Conservation (phyloP, 441 rosid species). For the Brassica hybrid region DNA sequence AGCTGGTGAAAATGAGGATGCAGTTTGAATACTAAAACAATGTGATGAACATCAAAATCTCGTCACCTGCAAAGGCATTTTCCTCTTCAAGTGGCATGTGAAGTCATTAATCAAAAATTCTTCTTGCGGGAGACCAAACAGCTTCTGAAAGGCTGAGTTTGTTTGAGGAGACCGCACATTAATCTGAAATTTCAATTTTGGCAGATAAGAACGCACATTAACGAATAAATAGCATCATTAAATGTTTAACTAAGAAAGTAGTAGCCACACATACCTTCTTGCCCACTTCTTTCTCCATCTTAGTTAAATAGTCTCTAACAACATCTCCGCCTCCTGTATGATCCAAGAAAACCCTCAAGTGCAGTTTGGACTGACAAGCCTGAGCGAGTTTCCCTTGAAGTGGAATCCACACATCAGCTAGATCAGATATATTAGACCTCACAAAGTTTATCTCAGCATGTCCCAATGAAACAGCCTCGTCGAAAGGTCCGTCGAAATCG, state of each 20-base stretch:
- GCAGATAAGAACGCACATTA: slow-evolving; percentile 17
- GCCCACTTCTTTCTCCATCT: slow-evolving; percentile 99
- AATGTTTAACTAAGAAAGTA: slow-evolving; percentile 18
- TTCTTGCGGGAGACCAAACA: slow-evolving; percentile 90
- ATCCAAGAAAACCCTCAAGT: slow-evolving; percentile 85
- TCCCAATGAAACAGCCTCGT: slow-evolving; percentile 87
- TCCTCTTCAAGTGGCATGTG: slow-evolving; percentile 94
- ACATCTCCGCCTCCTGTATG: slow-evolving; percentile 87
- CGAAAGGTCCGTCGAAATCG: slow-evolving; percentile 95
- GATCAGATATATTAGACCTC: slow-evolving; percentile 79
- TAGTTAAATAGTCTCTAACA: slow-evolving; percentile 80
- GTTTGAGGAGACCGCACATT: slow-evolving; percentile 95
- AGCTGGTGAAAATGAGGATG: not conserved
- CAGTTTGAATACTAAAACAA: not conserved
- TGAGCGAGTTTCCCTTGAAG: slow-evolving; percentile 89
- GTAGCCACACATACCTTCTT: slow-evolving; percentile 68
- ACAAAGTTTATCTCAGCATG: slow-evolving; percentile 87
- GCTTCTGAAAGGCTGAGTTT: slow-evolving; percentile 96
- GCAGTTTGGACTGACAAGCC: slow-evolving; percentile 94
- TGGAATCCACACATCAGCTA: slow-evolving; percentile 92
- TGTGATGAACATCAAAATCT: slow-evolving; percentile 22
- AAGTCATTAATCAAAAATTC: slow-evolving; percentile 98
- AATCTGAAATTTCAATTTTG: slow-evolving; percentile 53
- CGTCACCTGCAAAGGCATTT: slow-evolving; percentile 90
- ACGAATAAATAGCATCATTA: slow-evolving; percentile 10